Base-by-base conservation (phyloP, 2,329 filamentous ascomycete species). In the Xylaria sp. region DNA sequence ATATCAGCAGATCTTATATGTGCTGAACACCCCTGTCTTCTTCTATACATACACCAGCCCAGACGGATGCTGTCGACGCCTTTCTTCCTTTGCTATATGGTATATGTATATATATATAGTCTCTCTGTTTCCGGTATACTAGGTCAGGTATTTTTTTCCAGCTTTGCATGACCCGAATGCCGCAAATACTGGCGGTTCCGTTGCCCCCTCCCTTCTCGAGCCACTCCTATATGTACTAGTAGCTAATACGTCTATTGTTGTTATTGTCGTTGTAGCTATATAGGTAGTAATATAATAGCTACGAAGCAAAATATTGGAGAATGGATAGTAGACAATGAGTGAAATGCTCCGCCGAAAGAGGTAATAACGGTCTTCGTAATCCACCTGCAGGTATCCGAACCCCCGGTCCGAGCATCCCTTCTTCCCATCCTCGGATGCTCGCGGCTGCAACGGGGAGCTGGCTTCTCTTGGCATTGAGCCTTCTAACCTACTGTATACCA, bases 301-400 rank as follows among this genome's bases (percentile, higher is more conserved):
- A 18, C 3, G 40, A 18, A 6, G 40, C n/a, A 44, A n/a, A 2
- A 18, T 48, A 21, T 13, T 25, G 18, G 12, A 48, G 37, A 44
- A 21, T 27, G 55, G 37, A 40, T 21, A n/a, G 27, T 13, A 13
- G 51, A 37, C 54, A 64, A 63, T 57, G 40, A 44, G 6, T 5
- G 6, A 64, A 62, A 51, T 32, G 54, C 32, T 63, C 55, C 63
- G 58, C 66, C 63, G 63, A 60, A 71, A 69, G 60, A 64, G 64
- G 66, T 57, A 69, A 71, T 63, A 71, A 71, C 66, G 66, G 69
- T 62, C 66, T 69, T 71, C 66, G 62, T 66, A 65, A 65, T 44
- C 58, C 65, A 68, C 59, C 47, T 70, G 65, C 68, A 70, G 57
- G 65, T 65, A 65, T 55, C 59, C 29, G 12, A 27, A 5, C 13